Conservation (phyloP, 176 grass and related monocot genomes). For the Dendrocalamus sinicus region DNA sequence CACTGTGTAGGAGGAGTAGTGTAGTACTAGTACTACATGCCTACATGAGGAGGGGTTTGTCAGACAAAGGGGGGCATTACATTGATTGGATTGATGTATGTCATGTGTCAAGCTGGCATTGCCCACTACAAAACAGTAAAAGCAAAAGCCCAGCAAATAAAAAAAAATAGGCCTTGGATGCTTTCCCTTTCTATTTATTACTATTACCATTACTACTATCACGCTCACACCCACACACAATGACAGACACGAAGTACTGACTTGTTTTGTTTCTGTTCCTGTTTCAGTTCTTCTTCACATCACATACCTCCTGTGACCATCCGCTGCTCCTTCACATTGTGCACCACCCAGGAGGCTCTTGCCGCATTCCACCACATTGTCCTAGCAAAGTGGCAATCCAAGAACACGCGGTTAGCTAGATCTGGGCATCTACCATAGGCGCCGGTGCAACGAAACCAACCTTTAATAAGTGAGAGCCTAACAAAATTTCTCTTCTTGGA, state of each 20-base stretch:
- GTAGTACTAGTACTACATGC: constrained; percentile 5
- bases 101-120: constrained; percentile 51
- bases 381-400: constrained; percentile 33
- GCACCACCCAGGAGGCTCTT: constrained; percentile 41
- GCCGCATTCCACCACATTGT: constrained; percentile 43
- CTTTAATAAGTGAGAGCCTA: not conserved
- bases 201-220: not conserved
- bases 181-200: constrained; percentile 42
- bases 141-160: constrained; percentile 8
- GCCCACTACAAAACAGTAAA: constrained; percentile 45
- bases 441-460: constrained; percentile 36
- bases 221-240: not conserved
- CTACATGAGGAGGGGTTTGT: constrained; percentile 32
- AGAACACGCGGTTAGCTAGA: constrained; percentile 28
- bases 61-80: constrained; percentile 34
- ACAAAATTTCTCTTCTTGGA: not conserved
- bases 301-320: constrained; percentile 54
- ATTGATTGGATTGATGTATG: constrained; percentile 23
- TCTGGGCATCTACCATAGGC: constrained; percentile 18
- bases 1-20: not conserved
- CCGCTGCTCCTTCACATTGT: constrained; percentile 31
- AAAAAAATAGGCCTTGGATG: constrained; percentile 48
- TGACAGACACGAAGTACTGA: not conserved
- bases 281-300: constrained; percentile 45
- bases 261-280: constrained; percentile 25